phyloP scores from a whole-genome alignment of 2,329 filamentous ascomycete genomes.

The Thielaviopsis ethacetica region DNA sequence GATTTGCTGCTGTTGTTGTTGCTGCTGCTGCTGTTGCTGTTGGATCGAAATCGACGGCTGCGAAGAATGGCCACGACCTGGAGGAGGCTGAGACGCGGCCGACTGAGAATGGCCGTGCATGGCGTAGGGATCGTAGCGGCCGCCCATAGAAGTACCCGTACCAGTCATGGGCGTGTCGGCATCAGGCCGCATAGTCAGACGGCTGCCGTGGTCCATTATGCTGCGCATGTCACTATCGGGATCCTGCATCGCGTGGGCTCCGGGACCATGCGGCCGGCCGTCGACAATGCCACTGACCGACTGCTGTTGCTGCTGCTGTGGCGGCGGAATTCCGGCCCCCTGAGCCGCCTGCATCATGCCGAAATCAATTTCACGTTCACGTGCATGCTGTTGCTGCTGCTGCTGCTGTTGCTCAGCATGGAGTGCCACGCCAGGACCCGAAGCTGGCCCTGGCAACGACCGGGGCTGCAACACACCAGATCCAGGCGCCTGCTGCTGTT shows the following conservation, averaged over 20 bases:
- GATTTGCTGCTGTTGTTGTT: neutral
- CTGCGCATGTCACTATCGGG: conserved; percentile 4
- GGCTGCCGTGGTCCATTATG: neutral
- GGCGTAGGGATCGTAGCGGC: neutral
- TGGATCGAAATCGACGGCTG: neutral
- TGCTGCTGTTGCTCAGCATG: neutral
- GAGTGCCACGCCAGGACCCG: neutral
- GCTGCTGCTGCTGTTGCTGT: neutral
- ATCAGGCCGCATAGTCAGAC: conserved; percentile 9
- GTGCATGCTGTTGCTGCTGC: neutral
- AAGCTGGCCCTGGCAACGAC: neutral
- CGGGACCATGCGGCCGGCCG: neutral
- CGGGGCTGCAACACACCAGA: conserved; percentile 1
- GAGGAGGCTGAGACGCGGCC: neutral
- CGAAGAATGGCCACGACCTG: neutral
- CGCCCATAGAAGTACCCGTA: neutral
- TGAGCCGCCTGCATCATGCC: conserved; percentile 5
- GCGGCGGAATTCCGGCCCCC: neutral
- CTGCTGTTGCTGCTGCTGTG: neutral
- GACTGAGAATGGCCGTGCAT: neutral
- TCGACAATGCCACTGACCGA: neutral
- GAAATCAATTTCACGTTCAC: neutral
- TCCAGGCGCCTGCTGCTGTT: conserved; percentile 4
- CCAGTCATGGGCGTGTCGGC: neutral
- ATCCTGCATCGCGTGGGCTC: conserved; percentile 1